Evolutionary conservation across 371 early-diverging fungal species (phyloP), one percentile per base, ranked within the genome.

Genomic region (Actinomortierella ambigua): DNA sequence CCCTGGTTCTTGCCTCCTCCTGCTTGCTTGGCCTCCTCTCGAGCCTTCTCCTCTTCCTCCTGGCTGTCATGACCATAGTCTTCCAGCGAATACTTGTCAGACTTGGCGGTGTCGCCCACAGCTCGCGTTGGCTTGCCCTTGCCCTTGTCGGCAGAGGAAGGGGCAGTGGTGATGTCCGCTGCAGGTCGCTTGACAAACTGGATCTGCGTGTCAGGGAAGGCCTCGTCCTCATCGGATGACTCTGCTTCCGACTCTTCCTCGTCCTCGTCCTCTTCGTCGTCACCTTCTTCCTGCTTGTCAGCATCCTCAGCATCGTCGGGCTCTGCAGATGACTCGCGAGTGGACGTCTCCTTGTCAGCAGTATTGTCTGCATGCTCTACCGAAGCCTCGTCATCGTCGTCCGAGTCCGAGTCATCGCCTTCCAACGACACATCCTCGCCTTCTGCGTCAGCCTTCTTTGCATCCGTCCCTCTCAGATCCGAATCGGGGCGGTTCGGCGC

Each of bases 71-170:
- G 82, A 2, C 85, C 90, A 56, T 85, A 82, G 15, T 90, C 89
- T n/a, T 86, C 88, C 47, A 92, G 66, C 39, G 84, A 82, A 59
- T 92, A 92, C 71, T 91, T 91, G 65, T 84, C 2, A 75, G 26
- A 2, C 61, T 14, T 43, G 50, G 62, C 39, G 47, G 48, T 46
- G 9, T 22, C 34, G 6, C 29, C 48, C n/a, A 41, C 39, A 20
- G 27, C 20, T 23, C 34, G 48, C 20, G 26, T 47, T 17, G 51
- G 42, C 28, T 46, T 53, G n/a, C 24, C 43, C 43, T 49, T 49
- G 57, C 47, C 24, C 54, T 67, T 42, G 41, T 3, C 63, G 46
- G 50, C 8, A 27, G 49, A 56, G 50, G 40, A 41, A 44, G 55
- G 44, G 26, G 39, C 43, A 51, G n/a, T 40, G 20, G 44, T 54